phyloP scores from a whole-genome alignment of 208 protist species.

The Crithidia sp. region DNA sequence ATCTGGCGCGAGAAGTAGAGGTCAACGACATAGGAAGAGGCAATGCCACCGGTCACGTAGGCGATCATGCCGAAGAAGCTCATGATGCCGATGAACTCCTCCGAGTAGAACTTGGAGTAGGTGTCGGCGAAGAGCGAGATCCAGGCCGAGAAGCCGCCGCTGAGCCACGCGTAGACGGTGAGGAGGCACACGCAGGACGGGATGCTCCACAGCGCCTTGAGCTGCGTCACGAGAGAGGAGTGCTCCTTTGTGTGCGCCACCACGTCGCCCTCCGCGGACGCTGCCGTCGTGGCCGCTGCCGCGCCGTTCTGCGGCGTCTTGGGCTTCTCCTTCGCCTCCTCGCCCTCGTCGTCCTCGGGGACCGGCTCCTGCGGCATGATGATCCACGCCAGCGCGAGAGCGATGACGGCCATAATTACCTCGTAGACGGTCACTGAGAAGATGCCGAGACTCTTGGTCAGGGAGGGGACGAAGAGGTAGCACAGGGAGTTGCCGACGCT shows the following conservation, averaged over 20 bases:
- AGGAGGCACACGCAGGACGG: conserved; percentile 82
- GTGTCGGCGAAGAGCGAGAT: conserved; percentile 85
- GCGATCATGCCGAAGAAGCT: conserved; percentile 83
- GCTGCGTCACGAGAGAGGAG: conserved; percentile 52
- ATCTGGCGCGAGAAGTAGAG: conserved; percentile 86
- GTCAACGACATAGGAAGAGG: conserved; percentile 81
- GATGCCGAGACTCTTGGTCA: conserved; percentile 61
- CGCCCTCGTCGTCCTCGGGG: conserved; percentile 11
- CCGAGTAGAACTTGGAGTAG: conserved; percentile 62
- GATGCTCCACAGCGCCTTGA: conserved; percentile 55
- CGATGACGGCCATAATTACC: conserved; percentile 58
- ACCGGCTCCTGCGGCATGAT: conserved; percentile 63
- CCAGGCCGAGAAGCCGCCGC: conserved; percentile 86
- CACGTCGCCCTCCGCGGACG: conserved; percentile 11
- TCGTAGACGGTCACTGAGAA: conserved; percentile 75
- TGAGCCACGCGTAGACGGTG: conserved; percentile 82
- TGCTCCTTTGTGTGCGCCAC: conserved; percentile 42
- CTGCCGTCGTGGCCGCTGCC: background rate
- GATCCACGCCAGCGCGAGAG: conserved; percentile 53
- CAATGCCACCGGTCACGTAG: conserved; percentile 77
- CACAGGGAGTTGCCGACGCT: conserved; percentile 81
- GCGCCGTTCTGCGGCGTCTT: conserved; percentile 17
- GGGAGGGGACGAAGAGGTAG: conserved; percentile 75
- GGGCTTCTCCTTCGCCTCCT: conserved; percentile 13
- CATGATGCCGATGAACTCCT: conserved; percentile 85